Percentiles rank a stretch among this genome's conserved stretches.
Evolutionary conservation across 2,329 filamentous ascomycete species (phyloP).

Genomic region (Calonectria pauciramosa): DNA sequence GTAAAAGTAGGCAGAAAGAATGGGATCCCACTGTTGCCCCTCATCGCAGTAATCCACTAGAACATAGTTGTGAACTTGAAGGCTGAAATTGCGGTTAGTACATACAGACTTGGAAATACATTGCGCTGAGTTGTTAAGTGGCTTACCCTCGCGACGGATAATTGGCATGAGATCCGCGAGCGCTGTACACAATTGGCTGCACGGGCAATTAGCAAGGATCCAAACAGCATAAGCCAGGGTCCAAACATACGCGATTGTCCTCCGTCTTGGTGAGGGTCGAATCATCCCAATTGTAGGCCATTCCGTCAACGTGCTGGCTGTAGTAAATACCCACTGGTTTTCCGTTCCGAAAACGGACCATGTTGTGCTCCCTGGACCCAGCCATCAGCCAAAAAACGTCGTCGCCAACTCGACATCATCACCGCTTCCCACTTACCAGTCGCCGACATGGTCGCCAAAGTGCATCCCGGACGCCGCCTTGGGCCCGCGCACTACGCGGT

Average conservation of each 20-base stretch:
- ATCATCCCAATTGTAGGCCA: slow-evolving; percentile 48
- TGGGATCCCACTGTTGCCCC: slow-evolving; percentile 51
- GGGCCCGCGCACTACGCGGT: slow-evolving; percentile 33
- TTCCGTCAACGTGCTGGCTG: slow-evolving; percentile 46
- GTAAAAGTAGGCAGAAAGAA: slow-evolving; percentile 54
- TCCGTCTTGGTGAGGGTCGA: slow-evolving; percentile 37
- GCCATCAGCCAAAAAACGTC: slow-evolving; percentile 12
- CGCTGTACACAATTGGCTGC: slow-evolving; percentile 53
- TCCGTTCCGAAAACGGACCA: slow-evolving; percentile 44
- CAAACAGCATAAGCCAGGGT: too few species aligned
- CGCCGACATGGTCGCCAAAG: slow-evolving; percentile 49
- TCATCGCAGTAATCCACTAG: slow-evolving; percentile 52
- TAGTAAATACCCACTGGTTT: slow-evolving; percentile 47
- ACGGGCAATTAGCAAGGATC: neutral
- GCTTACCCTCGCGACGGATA: slow-evolving; percentile 48
- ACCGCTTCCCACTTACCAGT: slow-evolving; percentile 37
- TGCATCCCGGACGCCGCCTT: slow-evolving; percentile 39
- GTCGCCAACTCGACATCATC: fast-evolving
- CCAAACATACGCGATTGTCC: slow-evolving; percentile 45
- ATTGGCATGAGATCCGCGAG: slow-evolving; percentile 52
- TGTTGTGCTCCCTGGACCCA: slow-evolving; percentile 42
- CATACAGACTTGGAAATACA: neutral
- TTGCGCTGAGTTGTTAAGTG: fast-evolving
- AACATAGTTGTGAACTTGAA: slow-evolving; percentile 50
- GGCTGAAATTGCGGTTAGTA: slow-evolving; percentile 31